These are phyloP conservation scores for Tillandsia leiboldiana DNA, from an alignment of 176 grass and related monocot genomes.

Conservation along the genomic window DNA sequence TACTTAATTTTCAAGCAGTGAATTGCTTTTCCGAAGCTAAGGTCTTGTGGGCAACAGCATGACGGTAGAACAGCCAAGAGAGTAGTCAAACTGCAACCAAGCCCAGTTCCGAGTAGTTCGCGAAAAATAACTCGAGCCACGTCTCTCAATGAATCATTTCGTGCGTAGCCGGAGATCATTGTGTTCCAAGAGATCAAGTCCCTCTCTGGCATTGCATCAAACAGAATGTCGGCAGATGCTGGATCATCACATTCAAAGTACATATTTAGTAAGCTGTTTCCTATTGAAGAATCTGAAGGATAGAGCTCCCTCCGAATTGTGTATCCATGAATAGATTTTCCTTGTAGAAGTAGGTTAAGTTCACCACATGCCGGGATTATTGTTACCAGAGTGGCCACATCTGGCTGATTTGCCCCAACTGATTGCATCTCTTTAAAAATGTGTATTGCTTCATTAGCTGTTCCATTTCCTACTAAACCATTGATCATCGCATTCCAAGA, in stretches of 20 bases:
- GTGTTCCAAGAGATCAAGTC: conserved; percentile 84
- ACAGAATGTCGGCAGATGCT: conserved; percentile 31
- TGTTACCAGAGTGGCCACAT: conserved; percentile 46
- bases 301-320: conserved; percentile 29
- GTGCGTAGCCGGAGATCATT: conserved; percentile 55
- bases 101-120: conserved; percentile 33
- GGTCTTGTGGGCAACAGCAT: conserved; percentile 36
- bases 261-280: conserved; percentile 51
- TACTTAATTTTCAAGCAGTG: conserved; percentile 48
- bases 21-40: conserved; percentile 53
- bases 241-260: conserved; percentile 46
- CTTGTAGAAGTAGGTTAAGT: conserved; percentile 30
- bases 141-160: conserved; percentile 20
- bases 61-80: conserved; percentile 55
- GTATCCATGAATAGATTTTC: conserved; percentile 58
- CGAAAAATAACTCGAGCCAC: conserved; percentile 35
- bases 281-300: conserved; percentile 19
- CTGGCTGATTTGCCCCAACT: conserved; percentile 18
- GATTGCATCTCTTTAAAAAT: conserved; percentile 42
- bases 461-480: conserved; percentile 37
- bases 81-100: conserved; percentile 39
- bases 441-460: conserved; percentile 20
- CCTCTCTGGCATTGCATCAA: conserved; percentile 45
- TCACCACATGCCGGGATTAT: conserved; percentile 49
- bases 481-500: conserved; percentile 80